phyloP scores from a whole-genome alignment of 352 stramenopile species.

The Phytophthora crassamura region DNA sequence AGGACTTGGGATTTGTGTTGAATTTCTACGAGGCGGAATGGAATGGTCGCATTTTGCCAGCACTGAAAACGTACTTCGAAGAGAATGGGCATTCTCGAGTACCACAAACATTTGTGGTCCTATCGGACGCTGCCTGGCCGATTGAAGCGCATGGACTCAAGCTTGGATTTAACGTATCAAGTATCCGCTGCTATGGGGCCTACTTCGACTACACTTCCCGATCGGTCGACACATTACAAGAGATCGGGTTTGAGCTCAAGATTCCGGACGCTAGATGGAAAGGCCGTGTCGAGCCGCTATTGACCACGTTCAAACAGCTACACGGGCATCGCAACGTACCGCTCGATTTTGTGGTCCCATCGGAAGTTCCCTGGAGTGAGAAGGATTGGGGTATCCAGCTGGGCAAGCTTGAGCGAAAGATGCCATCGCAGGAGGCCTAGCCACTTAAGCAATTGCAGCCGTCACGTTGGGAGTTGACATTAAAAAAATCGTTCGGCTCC shows the following conservation, averaged over 20 bases:
- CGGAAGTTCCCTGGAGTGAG: no score
- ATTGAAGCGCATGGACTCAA: slow-evolving; percentile 31
- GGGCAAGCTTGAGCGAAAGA: no score
- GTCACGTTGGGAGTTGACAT: no score
- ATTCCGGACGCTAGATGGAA: not conserved
- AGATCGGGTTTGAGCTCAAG: not conserved
- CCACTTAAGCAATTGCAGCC: no score
- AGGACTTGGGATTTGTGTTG: not conserved
- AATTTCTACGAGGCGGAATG: not conserved
- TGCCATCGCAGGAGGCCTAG: no score
- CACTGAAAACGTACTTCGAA: not conserved
- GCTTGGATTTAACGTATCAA: slow-evolving; percentile 18
- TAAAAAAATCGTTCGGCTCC: no score
- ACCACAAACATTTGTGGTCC: slow-evolving; percentile 45
- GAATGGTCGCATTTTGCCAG: not conserved
- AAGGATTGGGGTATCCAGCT: no score
- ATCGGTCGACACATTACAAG: slow-evolving; percentile 5
- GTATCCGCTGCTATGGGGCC: not conserved
- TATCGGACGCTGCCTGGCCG: slow-evolving; percentile 35
- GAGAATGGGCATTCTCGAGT: not conserved
- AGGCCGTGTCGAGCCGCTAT: not conserved
- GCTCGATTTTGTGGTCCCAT: no score
- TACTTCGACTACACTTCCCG: slow-evolving; percentile 5
- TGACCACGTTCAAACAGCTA: not conserved
- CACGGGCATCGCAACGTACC: no score